Evolutionary conservation across 495 filamentous ascomycete species (phyloP).

Genomic region (Pyronema omphalodes): DNA sequence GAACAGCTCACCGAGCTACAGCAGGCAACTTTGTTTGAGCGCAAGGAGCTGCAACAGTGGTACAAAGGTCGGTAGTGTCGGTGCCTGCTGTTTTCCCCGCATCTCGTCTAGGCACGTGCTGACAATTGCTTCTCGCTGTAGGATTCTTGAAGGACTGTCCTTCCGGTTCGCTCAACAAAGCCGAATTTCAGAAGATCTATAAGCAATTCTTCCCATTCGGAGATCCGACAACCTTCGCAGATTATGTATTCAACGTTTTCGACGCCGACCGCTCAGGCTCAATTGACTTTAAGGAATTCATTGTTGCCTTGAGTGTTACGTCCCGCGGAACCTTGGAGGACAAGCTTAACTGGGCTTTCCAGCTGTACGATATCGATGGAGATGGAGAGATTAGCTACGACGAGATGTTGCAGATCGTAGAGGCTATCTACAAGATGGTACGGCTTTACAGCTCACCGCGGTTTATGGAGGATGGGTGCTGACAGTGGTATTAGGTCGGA

Average conservation of each 20-base stretch:
- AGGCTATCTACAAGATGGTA: constrained; percentile 99
- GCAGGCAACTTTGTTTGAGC: constrained; percentile 93
- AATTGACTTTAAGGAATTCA: constrained; percentile 99
- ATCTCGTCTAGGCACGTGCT: background rate
- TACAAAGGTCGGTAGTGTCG: constrained; percentile 60
- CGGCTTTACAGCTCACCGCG: background rate
- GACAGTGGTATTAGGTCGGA: constrained; percentile 48
- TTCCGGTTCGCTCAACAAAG: constrained; percentile 84
- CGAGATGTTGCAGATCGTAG: constrained; percentile 95
- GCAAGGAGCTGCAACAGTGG: constrained; percentile 99
- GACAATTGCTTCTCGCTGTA: background rate
- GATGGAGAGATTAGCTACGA: constrained; percentile 98
- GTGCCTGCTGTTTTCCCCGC: background rate
- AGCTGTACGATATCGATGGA: constrained; percentile 97
- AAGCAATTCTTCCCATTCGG: constrained; percentile 98
- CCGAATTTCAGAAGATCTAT: constrained; percentile 99
- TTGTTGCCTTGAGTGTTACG: constrained; percentile 92
- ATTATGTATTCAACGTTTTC: constrained; percentile 99
- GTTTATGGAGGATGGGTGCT: background rate
- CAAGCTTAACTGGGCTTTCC: constrained; percentile 98
- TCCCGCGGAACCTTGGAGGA: constrained; percentile 97
- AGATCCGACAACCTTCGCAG: constrained; percentile 87
- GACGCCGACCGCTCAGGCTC: constrained; percentile 91
- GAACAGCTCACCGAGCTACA: constrained; percentile 89
- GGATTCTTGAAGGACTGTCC: constrained; percentile 91